Base-by-base conservation (phyloP, 2,329 filamentous ascomycete species). In the Lanzia echinophila region DNA sequence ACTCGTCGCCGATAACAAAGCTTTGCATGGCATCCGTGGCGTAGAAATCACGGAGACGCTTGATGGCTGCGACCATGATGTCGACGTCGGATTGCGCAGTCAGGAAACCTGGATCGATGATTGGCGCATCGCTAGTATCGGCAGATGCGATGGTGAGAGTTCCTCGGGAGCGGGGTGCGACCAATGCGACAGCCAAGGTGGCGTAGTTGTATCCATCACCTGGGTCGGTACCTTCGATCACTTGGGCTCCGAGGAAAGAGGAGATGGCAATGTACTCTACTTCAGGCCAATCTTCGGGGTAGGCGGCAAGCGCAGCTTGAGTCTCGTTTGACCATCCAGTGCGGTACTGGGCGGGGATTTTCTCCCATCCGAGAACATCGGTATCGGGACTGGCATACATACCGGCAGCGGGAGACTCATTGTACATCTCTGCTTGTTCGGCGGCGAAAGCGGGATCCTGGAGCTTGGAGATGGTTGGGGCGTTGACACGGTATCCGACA, bases 91-190 rank as follows among this genome's bases (percentile, higher is more conserved):
- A 65, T 8, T 70, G 68, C 10, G 71, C 66, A 2, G 65, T 65
- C 1, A 79, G 64, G 69, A 71, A 79, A 57, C 74, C 74, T 1
- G 74, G 72, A 56, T 77, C 68, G 12, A 72, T 59, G 13, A 58
- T n/a, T 0, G 77, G 76, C 1, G 63, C 60, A 19, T 71, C 69
- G 0, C 60, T 56, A 0, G 65, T 69, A 13, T 69, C 64, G n/a
- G 62, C 49, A 0, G 69, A 71, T 0, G 50, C 47, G n/a, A 79
- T 68, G 0, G 70, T 72, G 1, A 79, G 63, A 44, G 66, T 75
- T 4, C 76, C 76, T 0, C 72, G 70, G 0, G 73, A 76, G 0
- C 69, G 55, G 3, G 74, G 71, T 0, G 73, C 68, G 2, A 72
- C 65, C 0, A 78, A 62, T 0, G 68, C 69, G 1, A 59, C 65